These are phyloP conservation scores for Excoecaria agallocha DNA, from an alignment of 345 rosid species.

Conservation along the genomic window DNA sequence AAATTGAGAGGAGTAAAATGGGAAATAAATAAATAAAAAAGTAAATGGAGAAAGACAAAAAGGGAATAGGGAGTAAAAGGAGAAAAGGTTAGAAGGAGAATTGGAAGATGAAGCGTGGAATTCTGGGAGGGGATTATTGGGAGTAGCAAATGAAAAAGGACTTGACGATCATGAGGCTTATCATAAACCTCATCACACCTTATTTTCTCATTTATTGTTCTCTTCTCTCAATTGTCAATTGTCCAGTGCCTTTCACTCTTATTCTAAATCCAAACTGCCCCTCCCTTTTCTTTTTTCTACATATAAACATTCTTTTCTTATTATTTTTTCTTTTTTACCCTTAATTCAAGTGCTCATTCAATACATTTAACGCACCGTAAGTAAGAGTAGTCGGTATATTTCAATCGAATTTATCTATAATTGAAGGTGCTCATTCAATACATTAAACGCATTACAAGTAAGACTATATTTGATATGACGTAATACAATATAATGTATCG, in stretches of 20 bases:
- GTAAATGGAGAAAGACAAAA: not conserved
- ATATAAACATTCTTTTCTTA: not conserved
- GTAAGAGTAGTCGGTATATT: no score
- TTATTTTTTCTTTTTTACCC: not conserved
- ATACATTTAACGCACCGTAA: no score
- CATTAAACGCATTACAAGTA: no score
- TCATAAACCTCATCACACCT: constrained; percentile 49
- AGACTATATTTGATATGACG: no score
- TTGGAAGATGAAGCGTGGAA: constrained; percentile 58
- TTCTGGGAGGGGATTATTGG: constrained; percentile 67
- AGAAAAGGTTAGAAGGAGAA: not conserved
- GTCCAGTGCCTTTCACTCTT: constrained; percentile 87
- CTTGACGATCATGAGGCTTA: constrained; percentile 75
- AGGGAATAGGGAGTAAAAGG: constrained; percentile 1
- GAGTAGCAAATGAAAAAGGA: constrained; percentile 75
- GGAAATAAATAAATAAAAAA: not conserved
- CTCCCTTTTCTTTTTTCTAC: constrained; percentile 37
- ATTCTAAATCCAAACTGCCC: constrained; percentile 90
- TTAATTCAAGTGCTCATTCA: no score
- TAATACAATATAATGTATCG: no score
- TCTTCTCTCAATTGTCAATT: constrained; percentile 25
- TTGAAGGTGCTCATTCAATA: no score
- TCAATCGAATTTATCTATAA: no score
- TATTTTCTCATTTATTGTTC: constrained; percentile 46
- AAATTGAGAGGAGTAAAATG: not conserved